Percentiles rank a stretch among this genome's conserved stretches.
Conservation (phyloP, 2,329 filamentous ascomycete species). For the Stachybotrys chlorohalonatus region DNA sequence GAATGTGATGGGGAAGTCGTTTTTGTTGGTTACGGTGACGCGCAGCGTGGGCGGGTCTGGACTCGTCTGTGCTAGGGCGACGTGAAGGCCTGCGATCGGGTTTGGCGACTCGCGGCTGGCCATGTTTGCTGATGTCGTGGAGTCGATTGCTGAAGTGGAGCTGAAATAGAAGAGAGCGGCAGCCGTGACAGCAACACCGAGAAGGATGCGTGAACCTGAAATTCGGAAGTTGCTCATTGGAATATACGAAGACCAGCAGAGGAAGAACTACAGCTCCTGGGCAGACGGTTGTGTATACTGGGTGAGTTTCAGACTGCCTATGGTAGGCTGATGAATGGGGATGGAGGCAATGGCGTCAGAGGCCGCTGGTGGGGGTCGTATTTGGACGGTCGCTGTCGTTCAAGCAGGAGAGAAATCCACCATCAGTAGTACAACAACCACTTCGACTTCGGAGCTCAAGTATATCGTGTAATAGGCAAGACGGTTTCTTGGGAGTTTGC, state of each 20-base stretch:
- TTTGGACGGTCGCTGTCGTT: too few relatives aligned
- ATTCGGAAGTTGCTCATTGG: conserved; percentile 1
- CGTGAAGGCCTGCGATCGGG: conserved; percentile 17
- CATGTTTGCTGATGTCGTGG: background rate
- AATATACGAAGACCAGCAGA: background rate
- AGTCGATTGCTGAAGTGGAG: background rate
- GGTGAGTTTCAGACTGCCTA: background rate
- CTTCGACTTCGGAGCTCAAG: too few relatives aligned
- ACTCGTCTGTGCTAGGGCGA: conserved; percentile 21
- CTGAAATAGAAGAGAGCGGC: background rate
- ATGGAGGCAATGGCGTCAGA: background rate
- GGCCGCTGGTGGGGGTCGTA: background rate
- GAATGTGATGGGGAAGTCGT: conserved; percentile 27
- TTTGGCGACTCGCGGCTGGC: background rate
- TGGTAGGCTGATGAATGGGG: too few relatives aligned
- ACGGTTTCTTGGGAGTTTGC: too few relatives aligned
- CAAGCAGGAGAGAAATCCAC: too few relatives aligned
- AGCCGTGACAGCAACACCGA: background rate
- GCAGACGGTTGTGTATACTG: background rate
- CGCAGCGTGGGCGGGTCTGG: conserved; percentile 26
- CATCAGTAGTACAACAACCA: too few relatives aligned
- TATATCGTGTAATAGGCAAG: too few relatives aligned
- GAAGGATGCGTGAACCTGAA: background rate
- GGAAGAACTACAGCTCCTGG: background rate
- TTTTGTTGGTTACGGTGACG: conserved; percentile 30